phyloP scores from a whole-genome alignment of 2,329 filamentous ascomycete species.

The Lecanicillium sp. region DNA sequence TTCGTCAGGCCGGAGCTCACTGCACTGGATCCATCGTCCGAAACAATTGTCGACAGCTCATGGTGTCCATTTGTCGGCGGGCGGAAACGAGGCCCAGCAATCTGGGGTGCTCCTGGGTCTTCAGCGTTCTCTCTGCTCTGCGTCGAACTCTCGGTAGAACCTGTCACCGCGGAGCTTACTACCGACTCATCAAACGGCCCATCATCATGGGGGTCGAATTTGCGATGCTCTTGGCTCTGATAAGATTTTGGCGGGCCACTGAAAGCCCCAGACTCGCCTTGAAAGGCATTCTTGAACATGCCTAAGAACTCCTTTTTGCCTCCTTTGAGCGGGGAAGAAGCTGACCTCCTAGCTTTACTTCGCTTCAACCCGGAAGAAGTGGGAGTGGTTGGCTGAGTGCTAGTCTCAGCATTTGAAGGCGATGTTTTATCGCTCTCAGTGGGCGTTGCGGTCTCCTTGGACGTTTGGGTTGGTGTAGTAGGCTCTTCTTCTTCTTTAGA shows the following conservation, averaged over 20 bases:
- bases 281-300: constrained; percentile 52
- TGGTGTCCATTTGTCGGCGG: constrained; percentile 48
- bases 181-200: not conserved
- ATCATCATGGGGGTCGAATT: constrained; percentile 16
- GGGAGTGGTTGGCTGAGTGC: constrained; percentile 19
- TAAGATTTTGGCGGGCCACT: constrained; percentile 37
- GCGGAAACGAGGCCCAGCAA: constrained; percentile 25
- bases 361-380: constrained; percentile 40
- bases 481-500: not conserved
- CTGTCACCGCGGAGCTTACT: constrained; percentile 3
- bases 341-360: constrained; percentile 44
- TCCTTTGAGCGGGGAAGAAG: constrained; percentile 39
- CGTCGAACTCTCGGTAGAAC: constrained; percentile 11
- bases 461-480: too few species aligned
- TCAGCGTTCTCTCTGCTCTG: constrained; percentile 9
- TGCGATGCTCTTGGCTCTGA: constrained; percentile 36
- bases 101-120: constrained; percentile 15
- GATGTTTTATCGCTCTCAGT: constrained; percentile 11
- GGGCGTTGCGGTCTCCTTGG: not conserved
- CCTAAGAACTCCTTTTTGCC: constrained; percentile 47
- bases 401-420: constrained; percentile 12
- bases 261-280: constrained; percentile 47
- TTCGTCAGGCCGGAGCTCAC: constrained; percentile 17
- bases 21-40: constrained; percentile 38
- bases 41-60: constrained; percentile 50